phyloP scores from a whole-genome alignment of 768 basidiomycete genomes.

The Russula lepida region DNA sequence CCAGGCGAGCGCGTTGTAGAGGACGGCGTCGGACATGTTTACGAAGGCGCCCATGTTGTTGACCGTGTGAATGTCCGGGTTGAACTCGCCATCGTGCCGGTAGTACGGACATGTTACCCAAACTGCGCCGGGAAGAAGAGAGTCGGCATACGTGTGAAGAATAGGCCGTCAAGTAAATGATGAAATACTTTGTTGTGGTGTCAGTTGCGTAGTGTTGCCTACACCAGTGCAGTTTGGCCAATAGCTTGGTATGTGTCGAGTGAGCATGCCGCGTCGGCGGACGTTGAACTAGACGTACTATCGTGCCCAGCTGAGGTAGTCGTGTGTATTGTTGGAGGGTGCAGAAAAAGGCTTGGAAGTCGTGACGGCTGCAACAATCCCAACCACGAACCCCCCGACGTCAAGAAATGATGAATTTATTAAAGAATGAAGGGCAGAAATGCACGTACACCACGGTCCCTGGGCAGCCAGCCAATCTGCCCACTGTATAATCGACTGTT shows the following conservation, averaged over 20 bases:
- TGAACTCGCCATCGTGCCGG: constrained; percentile 28
- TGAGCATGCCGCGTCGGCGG: neutral
- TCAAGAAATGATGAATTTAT: neutral
- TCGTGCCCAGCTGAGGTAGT: constrained; percentile 19
- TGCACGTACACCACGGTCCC: constrained; percentile 19
- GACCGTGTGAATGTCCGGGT: constrained; percentile 27
- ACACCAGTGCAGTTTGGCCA: constrained; percentile 28
- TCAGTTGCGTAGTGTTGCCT: constrained; percentile 27
- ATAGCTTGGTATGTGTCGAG: constrained; percentile 1
- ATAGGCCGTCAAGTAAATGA: neutral
- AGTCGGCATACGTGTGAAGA: neutral
- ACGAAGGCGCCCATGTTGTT: constrained; percentile 26
- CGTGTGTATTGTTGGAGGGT: constrained; percentile 9
- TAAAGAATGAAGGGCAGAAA: neutral
- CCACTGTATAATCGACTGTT: constrained; percentile 18
- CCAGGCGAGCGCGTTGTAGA: constrained; percentile 30
- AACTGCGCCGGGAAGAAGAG: constrained; percentile 9
- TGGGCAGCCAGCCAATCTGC: constrained; percentile 16
- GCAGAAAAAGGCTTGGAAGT: constrained; percentile 12
- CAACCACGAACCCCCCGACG: neutral
- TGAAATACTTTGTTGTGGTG: constrained; percentile 24
- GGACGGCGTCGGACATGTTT: constrained; percentile 27
- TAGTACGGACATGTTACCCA: constrained; percentile 27
- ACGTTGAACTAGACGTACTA: constrained; percentile 7
- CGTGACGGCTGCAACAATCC: constrained; percentile 22